Conservation (phyloP, 306 rosid genomes). For the Corylus avellana region DNA sequence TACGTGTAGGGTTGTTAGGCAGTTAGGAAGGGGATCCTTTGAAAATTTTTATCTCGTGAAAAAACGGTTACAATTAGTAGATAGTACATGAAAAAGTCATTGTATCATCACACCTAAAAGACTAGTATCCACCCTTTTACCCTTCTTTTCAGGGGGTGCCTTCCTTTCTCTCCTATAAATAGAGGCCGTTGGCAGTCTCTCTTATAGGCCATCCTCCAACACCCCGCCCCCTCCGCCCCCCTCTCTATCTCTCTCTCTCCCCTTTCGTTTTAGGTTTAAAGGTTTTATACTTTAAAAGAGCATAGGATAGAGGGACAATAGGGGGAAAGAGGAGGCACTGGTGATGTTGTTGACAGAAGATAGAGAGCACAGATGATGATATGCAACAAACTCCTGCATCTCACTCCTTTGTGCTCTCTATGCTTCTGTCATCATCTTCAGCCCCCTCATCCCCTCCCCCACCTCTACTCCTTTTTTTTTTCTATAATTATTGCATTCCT, state of each 20-base stretch:
- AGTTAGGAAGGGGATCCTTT: conserved; percentile 41
- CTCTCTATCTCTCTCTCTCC: conserved; percentile 6
- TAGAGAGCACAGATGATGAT: conserved; percentile 98
- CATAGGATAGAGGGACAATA: background rate
- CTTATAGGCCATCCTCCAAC: background rate
- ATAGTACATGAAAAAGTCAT: conserved; percentile 27
- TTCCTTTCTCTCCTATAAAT: conserved; percentile 53
- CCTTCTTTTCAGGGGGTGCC: conserved; percentile 12
- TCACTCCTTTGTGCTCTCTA: conserved; percentile 67
- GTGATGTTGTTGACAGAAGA: conserved; percentile 95
- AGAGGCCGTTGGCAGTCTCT: conserved; percentile 32
- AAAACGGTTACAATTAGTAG: conserved; percentile 47
- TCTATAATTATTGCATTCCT: background rate
- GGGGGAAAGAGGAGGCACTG: conserved; percentile 22
- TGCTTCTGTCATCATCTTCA: conserved; percentile 59
- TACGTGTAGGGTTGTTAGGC: conserved; percentile 22
- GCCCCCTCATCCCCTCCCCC: conserved; percentile 21
- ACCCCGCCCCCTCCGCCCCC: conserved; percentile 1
- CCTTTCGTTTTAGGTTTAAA: conserved; percentile 2
- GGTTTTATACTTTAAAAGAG: background rate
- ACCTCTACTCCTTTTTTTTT: background rate
- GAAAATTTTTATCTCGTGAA: conserved; percentile 52
- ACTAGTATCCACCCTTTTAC: conserved; percentile 27
- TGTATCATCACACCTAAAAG: conserved; percentile 21
- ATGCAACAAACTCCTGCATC: conserved; percentile 40